These are phyloP conservation scores for Metschnikowia continentalis DNA, from an alignment of 805 yeast species.

Conservation along the genomic window DNA sequence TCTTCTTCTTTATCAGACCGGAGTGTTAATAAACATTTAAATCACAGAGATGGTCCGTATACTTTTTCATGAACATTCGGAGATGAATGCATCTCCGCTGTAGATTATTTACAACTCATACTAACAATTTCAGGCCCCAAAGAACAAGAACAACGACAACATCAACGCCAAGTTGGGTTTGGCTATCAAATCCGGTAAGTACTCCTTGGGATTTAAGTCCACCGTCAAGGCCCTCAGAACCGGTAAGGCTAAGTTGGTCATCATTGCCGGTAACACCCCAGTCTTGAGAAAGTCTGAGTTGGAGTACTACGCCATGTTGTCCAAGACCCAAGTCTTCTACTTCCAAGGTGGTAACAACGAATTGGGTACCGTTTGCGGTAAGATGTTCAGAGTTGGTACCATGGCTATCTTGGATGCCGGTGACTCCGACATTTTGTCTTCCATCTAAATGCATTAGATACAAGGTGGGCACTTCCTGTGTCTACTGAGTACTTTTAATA, in stretches of 20 bases:
- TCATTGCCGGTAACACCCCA: conserved; percentile 99
- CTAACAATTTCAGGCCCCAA: conserved; percentile 83
- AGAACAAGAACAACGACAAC: conserved; percentile 86
- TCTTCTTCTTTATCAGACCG: conserved; percentile 55
- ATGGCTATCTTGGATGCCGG: conserved; percentile 96
- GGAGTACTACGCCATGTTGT: conserved; percentile 99
- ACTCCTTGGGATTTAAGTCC: conserved; percentile 99
- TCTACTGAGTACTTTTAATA: conserved; percentile 1
- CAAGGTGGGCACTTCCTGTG: not conserved
- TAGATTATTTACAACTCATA: conserved; percentile 16
- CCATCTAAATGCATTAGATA: conserved; percentile 30
- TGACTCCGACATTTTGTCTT: conserved; percentile 96
- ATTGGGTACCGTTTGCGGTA: conserved; percentile 99
- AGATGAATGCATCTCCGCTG: not conserved
- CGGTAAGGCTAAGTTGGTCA: conserved; percentile 97
- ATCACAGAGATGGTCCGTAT: conserved; percentile 95
- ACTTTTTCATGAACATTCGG: conserved; percentile 7
- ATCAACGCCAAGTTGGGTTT: conserved; percentile 97
- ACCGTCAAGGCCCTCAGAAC: conserved; percentile 97
- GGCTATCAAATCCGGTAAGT: conserved; percentile 98
- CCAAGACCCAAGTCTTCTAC: conserved; percentile 96
- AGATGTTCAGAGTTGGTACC: conserved; percentile 99
- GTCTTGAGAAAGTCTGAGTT: conserved; percentile 99
- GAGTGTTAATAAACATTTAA: conserved; percentile 63
- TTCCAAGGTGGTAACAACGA: conserved; percentile 99